Percentiles rank a stretch among this genome's conserved stretches.
phyloP scores from a whole-genome alignment of 768 basidiomycete species.

The Lactifluus hygrophoroides region DNA sequence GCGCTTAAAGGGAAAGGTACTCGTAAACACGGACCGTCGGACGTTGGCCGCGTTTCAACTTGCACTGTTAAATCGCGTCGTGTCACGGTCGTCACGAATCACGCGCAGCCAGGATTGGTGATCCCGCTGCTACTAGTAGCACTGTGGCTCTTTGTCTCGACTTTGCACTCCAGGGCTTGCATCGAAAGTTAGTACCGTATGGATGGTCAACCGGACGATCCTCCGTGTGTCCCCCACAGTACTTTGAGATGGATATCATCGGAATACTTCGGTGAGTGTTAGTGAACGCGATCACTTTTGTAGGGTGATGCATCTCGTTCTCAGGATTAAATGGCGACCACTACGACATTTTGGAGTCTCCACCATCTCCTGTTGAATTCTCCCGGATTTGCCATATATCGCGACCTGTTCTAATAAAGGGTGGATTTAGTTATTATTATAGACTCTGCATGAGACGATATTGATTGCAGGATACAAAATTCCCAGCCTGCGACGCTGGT shows the following conservation, averaged over 20 bases:
- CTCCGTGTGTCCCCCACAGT: background rate
- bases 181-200: background rate
- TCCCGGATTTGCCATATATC: slow-evolving; percentile 56
- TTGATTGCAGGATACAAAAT: slow-evolving; percentile 37
- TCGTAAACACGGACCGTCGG: no score
- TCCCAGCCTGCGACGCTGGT: slow-evolving; percentile 51
- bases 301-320: background rate
- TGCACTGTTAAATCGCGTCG: background rate
- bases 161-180: no score
- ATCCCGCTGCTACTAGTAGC: no score
- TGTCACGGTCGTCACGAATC: background rate
- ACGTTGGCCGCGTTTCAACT: background rate
- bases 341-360: slow-evolving; percentile 39
- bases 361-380: slow-evolving; percentile 65
- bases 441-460: background rate
- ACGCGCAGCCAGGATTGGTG: background rate
- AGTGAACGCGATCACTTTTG: background rate
- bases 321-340: slow-evolving; percentile 53
- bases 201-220: slow-evolving; percentile 1
- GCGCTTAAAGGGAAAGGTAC: background rate
- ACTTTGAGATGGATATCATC: slow-evolving; percentile 30
- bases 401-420: slow-evolving; percentile 67
- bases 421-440: slow-evolving; percentile 27
- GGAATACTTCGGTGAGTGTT: slow-evolving; percentile 30
- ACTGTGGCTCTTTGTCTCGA: no score